Percentiles rank a stretch among this genome's conserved stretches.
Evolutionary conservation across 805 yeast species (phyloP).

Genomic region (Kuraishia molischiana): DNA sequence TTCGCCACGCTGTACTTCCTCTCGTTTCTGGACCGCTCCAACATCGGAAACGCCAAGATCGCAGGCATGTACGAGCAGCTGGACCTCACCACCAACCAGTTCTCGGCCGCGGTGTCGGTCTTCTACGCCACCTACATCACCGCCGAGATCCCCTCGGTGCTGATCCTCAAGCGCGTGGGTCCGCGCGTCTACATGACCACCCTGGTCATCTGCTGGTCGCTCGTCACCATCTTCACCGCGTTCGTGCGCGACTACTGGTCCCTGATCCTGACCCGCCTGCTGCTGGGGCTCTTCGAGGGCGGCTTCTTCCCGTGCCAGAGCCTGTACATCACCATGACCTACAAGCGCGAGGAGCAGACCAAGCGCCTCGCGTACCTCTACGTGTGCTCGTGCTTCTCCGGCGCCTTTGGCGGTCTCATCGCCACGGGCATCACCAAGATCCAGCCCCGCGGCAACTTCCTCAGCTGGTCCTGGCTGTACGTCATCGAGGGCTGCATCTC

Average conservation of each 20-base stretch:
- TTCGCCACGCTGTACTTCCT: conserved; percentile 31
- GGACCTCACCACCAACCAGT: conserved; percentile 26
- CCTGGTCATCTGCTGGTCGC: conserved; percentile 25
- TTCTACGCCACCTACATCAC: conserved; percentile 36
- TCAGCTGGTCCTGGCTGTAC: conserved; percentile 47
- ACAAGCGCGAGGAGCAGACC: conserved; percentile 38
- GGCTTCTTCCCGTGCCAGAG: conserved; percentile 40
- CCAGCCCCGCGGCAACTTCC: conserved; percentile 15
- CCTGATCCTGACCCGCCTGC: conserved; percentile 33
- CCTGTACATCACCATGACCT: conserved; percentile 36
- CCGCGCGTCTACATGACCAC: conserved; percentile 19
- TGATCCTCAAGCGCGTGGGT: conserved; percentile 25
- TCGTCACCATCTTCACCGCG: conserved; percentile 30
- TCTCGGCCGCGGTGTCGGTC: conserved; percentile 32
- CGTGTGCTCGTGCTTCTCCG: conserved; percentile 41
- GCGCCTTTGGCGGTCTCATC: conserved; percentile 48
- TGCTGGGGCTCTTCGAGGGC: conserved; percentile 43
- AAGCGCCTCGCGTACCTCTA: conserved; percentile 37
- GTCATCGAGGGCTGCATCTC: conserved; percentile 39
- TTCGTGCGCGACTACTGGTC: conserved; percentile 31
- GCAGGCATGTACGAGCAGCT: conserved; percentile 39
- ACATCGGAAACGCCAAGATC: conserved; percentile 48
- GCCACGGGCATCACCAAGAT: conserved; percentile 31
- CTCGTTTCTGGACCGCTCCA: conserved; percentile 42
- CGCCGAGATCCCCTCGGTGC: conserved; percentile 26